phyloP scores from a whole-genome alignment of 129 eudicot species.

The Heracleum sosnowskyi region DNA sequence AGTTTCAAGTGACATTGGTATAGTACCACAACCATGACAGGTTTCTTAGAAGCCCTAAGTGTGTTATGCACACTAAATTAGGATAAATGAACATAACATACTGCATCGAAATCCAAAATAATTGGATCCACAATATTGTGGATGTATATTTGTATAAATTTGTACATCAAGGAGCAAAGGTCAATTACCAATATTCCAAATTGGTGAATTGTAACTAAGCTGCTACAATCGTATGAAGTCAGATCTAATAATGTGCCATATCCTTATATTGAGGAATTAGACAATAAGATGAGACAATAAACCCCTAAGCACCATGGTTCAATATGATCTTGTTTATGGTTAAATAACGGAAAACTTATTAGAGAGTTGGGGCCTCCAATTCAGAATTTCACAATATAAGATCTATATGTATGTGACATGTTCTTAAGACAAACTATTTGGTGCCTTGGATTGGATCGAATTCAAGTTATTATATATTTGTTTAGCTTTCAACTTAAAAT shows the following conservation, averaged over 20 bases:
- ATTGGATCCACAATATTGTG: background rate
- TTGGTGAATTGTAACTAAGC: background rate
- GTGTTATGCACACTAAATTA: too few species aligned
- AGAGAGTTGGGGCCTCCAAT: background rate
- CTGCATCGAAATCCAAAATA: background rate
- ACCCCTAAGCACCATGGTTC: background rate
- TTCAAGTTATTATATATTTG: background rate
- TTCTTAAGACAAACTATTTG: background rate
- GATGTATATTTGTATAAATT: background rate
- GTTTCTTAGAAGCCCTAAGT: too few species aligned
- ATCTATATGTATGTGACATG: background rate
- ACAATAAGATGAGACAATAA: background rate
- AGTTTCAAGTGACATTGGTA: background rate
- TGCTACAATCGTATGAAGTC: background rate
- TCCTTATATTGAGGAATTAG: background rate
- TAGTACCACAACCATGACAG: background rate
- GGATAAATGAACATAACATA: background rate
- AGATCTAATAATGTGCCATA: background rate
- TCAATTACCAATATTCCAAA: background rate
- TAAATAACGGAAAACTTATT: background rate
- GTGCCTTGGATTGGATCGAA: background rate
- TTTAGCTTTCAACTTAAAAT: background rate
- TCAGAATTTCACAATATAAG: background rate
- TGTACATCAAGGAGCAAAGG: background rate
- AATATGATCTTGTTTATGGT: background rate